Evolutionary conservation across 2,329 filamentous ascomycete genomes (phyloP).

Genomic region (Dactylonectria estremocensis): DNA sequence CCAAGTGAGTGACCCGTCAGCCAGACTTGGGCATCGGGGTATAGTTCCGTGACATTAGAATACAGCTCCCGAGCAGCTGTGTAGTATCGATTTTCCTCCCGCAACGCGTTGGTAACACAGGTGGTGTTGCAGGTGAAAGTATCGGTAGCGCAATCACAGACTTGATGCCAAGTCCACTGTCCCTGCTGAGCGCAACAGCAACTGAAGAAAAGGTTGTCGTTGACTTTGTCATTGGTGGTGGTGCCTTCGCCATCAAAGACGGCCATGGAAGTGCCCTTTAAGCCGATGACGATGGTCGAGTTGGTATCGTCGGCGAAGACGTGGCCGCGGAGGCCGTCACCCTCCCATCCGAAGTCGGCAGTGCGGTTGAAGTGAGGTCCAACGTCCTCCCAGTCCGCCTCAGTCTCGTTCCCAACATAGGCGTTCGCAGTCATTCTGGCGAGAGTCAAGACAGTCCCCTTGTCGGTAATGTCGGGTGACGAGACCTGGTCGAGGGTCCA

Average conservation of each 20-base stretch:
- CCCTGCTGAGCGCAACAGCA: constrained; percentile 97
- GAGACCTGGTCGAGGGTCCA: constrained; percentile 88
- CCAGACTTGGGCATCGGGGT: constrained; percentile 90
- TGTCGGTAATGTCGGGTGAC: constrained; percentile 88
- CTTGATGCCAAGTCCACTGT: constrained; percentile 89
- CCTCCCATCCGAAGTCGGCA: constrained; percentile 92
- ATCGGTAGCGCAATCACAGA: constrained; percentile 91
- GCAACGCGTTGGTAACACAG: constrained; percentile 83
- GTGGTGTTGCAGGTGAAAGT: constrained; percentile 95
- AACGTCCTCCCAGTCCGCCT: constrained; percentile 88
- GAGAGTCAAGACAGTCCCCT: constrained; percentile 85
- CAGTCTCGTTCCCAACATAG: constrained; percentile 81
- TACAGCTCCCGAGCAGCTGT: constrained; percentile 90
- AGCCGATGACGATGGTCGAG: constrained; percentile 88
- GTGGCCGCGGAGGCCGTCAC: constrained; percentile 90
- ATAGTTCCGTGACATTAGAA: constrained; percentile 90
- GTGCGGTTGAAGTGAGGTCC: constrained; percentile 86
- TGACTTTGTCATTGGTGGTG: constrained; percentile 96
- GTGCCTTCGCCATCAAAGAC: constrained; percentile 98
- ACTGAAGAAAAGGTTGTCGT: constrained; percentile 98
- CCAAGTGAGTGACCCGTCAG: constrained; percentile 93
- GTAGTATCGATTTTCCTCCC: constrained; percentile 92
- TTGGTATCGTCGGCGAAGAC: constrained; percentile 91
- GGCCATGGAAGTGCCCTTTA: constrained; percentile 92
- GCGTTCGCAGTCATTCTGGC: constrained; percentile 92